Conservation (phyloP, 805 yeast genomes). For the Blastobotrys robertii region DNA sequence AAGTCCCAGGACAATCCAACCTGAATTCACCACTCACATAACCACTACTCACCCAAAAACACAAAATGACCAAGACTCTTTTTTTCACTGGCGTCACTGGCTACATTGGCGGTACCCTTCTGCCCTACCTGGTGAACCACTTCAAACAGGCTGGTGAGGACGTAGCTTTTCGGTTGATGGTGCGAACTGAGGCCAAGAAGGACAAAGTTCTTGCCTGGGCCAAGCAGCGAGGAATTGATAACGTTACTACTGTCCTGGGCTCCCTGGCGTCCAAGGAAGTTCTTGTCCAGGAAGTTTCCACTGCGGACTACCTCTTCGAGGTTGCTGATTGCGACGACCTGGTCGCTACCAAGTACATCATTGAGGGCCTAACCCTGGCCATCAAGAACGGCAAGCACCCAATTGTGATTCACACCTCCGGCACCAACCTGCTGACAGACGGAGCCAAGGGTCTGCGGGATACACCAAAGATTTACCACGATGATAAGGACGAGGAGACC, state of each 20-base stretch:
- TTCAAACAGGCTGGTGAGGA: constrained; percentile 1
- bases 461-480: constrained; percentile 8
- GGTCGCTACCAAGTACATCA: constrained; percentile 6
- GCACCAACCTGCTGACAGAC: constrained; percentile 11
- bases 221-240: constrained; percentile 4
- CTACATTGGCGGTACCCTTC: constrained; percentile 13
- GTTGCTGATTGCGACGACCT: constrained; percentile 12
- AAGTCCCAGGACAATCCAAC: neutral
- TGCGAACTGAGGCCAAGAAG: constrained; percentile 9
- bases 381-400: constrained; percentile 9
- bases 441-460: constrained; percentile 6
- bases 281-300: constrained; percentile 5
- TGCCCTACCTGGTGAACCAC: constrained; percentile 5
- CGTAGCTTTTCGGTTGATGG: constrained; percentile 6
- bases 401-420: constrained; percentile 13
- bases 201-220: constrained; percentile 12
- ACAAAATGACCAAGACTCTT: constrained; percentile 2
- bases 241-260: constrained; percentile 9
- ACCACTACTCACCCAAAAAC: neutral
- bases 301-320: constrained; percentile 10
- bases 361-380: constrained; percentile 6
- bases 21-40: too few species aligned
- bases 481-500: constrained; percentile 8
- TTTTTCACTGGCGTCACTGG: constrained; percentile 15
- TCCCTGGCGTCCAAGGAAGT: neutral